Evolutionary conservation across 106 monocot species (phyloP).

Genomic region (Ottelia alismoides): DNA sequence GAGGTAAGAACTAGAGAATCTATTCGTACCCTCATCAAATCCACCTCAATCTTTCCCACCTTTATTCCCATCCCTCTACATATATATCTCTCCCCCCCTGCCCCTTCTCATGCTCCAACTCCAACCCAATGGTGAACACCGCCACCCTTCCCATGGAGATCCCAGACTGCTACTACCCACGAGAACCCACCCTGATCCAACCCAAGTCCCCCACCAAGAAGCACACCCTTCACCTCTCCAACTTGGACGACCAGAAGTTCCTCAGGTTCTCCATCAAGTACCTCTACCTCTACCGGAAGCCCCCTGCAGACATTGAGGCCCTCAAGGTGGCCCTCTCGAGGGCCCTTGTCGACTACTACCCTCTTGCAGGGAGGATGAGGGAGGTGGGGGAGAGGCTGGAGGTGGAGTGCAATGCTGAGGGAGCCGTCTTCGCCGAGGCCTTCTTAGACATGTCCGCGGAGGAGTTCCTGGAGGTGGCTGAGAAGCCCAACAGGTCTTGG

Average conservation of each 20-base stretch:
- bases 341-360: conserved; percentile 61
- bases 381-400: conserved; percentile 21
- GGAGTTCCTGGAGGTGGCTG: conserved; percentile 35
- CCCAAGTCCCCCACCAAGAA: conserved; percentile 34
- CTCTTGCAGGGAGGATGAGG: conserved; percentile 67
- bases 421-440: conserved; percentile 66
- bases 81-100: no score
- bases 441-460: conserved; percentile 27
- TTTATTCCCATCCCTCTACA: no score
- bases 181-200: conserved; percentile 25
- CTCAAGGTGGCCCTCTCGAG: conserved; percentile 40
- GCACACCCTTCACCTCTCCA: conserved; percentile 68
- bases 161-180: no score
- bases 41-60: no score
- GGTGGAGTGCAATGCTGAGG: conserved; percentile 77
- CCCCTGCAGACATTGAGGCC: conserved; percentile 13
- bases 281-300: conserved; percentile 43
- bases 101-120: no score
- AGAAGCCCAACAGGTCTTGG: conserved; percentile 66
- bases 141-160: no score
- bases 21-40: no score
- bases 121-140: no score
- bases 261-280: conserved; percentile 86
- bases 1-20: no score
- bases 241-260: conserved; percentile 84